Base-by-base conservation (phyloP, 441 rosid species). In the Populus hybrid region DNA sequence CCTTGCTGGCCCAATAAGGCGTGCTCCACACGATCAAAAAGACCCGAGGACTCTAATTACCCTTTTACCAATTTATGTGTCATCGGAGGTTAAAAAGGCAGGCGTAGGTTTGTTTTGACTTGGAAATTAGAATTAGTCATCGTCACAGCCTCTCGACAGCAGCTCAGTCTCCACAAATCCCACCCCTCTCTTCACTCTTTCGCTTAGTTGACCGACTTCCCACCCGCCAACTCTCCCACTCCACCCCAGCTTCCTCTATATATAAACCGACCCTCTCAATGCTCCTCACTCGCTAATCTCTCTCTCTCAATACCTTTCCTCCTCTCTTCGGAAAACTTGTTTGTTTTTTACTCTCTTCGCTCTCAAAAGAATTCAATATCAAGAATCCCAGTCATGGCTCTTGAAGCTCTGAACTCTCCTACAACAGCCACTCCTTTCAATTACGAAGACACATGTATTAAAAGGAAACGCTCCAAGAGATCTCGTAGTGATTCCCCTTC, bases 391-490 rank as follows among this genome's bases (percentile, higher is more conserved):
- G 32, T 7, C 12, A 94, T 94, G 98, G 98, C 97, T 21, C 93
- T 94, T 6, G 91, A 94, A 79, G 94, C 97, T 59, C 82, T 92
- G 53, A 92, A 86, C 72, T 89, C 94, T 8, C 90, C 91, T 0
- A 82, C 87, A 14, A 32, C 87, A 3, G 79, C 84, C 2, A 1
- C 87, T 19, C 75, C 88, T 5, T 84, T 85, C 83, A 80, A 50
- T 36, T 36, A 75, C 18, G 89, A 85, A 46, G 95, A 92, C 72
- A 87, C 90, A 0, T 88, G 93, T 88, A 66, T 88, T 72, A 93
- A 95, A 78, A 85, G 97, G n/a, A 93, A 90, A 75, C 91, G 98
- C 35, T 89, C 98, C 0, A 94, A 89, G 74, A 85, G 85, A 28
- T 77, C 85, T 2, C 92, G 78, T 70, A 85, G 11, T 86, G 92